phyloP scores from a whole-genome alignment of 257 asterid genomes.

The Solanum pimpinellifolium region DNA sequence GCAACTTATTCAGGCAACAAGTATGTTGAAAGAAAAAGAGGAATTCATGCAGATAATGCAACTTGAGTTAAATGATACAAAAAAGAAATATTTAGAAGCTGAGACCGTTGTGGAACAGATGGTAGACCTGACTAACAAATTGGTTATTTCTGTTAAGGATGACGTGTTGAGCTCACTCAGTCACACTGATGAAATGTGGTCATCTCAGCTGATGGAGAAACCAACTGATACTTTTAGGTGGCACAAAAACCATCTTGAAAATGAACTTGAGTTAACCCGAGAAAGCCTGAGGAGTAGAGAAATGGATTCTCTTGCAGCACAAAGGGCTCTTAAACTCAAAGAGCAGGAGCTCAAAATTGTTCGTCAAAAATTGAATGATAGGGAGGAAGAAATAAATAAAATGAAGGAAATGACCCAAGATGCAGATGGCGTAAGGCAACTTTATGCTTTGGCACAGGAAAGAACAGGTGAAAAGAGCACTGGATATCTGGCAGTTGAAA shows the following conservation, averaged over 20 bases:
- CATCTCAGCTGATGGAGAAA: conserved; percentile 7
- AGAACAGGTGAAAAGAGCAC: conserved; percentile 36
- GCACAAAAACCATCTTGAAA: conserved; percentile 46
- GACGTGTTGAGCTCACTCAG: conserved; percentile 10
- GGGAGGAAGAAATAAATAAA: conserved; percentile 46
- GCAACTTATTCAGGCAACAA: conserved; percentile 37
- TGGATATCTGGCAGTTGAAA: conserved; percentile 60
- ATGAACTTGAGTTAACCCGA: conserved; percentile 46
- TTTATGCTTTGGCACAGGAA: conserved; percentile 47
- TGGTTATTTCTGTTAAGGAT: conserved; percentile 31
- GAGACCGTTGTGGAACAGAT: conserved; percentile 50
- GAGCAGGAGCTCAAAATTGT: conserved; percentile 54
- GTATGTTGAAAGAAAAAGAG: conserved; percentile 54
- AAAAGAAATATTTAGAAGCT: conserved; percentile 52
- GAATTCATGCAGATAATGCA: conserved; percentile 40
- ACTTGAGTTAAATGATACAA: conserved; percentile 33
- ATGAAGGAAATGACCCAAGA: conserved; percentile 37
- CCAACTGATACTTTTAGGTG: conserved; percentile 18
- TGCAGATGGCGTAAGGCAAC: conserved; percentile 28
- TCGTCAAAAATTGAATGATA: conserved; percentile 27
- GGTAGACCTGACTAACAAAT: conserved; percentile 52
- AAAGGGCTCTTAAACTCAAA: conserved; percentile 45
- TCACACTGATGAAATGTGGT: conserved; percentile 2
- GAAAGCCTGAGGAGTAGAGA: conserved; percentile 59
- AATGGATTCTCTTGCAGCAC: conserved; percentile 49